A percentile compares a stretch with the other conserved stretches of the same genome.
Conservation (phyloP, 306 rosid genomes). For the Lathyrus sativus region DNA sequence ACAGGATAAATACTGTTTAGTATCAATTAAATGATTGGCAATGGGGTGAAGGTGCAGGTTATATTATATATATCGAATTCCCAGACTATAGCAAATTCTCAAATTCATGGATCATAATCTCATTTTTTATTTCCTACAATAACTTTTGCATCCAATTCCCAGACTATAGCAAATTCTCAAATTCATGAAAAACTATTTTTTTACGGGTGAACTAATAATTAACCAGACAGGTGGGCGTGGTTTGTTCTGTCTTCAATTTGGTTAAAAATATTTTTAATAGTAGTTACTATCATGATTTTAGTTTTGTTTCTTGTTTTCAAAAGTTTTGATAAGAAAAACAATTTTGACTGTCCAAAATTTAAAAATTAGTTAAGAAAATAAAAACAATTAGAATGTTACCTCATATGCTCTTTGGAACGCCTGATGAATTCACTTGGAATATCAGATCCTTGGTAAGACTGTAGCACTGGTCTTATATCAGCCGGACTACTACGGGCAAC, state of each 20-base stretch:
- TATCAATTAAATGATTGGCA: slow-evolving; percentile 5
- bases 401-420: slow-evolving; percentile 82
- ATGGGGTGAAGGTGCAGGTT: no score
- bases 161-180: background rate
- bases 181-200: background rate
- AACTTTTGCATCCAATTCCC: slow-evolving; percentile 2
- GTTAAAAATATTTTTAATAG: background rate
- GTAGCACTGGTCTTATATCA: slow-evolving; percentile 84
- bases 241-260: background rate
- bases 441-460: slow-evolving; percentile 79
- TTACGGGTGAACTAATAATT: background rate
- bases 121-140: background rate
- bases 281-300: background rate
- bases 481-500: slow-evolving; percentile 88
- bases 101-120: no score
- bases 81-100: no score
- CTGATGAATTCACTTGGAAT: slow-evolving; percentile 82
- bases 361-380: background rate
- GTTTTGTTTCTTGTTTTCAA: slow-evolving; percentile 23
- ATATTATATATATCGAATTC: no score
- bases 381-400: slow-evolving; percentile 42
- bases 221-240: background rate
- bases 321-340: slow-evolving; percentile 20
- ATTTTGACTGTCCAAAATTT: background rate
- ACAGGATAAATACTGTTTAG: slow-evolving; percentile 9